phyloP scores from a whole-genome alignment of 169 alveolate genomes.

The Plasmodium gonderi region DNA sequence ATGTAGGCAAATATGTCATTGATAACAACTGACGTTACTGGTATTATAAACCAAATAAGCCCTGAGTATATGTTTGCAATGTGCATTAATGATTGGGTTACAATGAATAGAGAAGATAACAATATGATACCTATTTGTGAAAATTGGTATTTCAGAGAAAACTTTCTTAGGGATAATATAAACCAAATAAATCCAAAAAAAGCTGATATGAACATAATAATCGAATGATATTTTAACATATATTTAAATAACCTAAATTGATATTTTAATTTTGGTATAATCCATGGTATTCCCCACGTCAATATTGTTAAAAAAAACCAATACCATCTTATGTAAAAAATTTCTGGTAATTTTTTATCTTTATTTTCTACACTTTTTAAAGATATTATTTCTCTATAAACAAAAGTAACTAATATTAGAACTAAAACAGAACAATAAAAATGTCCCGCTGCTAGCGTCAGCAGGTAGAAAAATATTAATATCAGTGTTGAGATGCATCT shows the following conservation, averaged over 20 bases:
- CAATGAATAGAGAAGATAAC: conserved; percentile 79
- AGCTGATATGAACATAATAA: conserved; percentile 88
- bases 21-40: conserved; percentile 92
- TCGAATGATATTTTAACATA: conserved; percentile 90
- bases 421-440: conserved; percentile 90
- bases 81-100: conserved; percentile 81
- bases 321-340: conserved; percentile 63
- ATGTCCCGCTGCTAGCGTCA: conserved; percentile 92
- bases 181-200: conserved; percentile 94
- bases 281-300: conserved; percentile 83
- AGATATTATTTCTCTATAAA: conserved; percentile 77
- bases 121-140: conserved; percentile 91
- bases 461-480: conserved; percentile 80
- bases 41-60: conserved; percentile 96
- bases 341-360: conserved; percentile 62
- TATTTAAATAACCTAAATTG: conserved; percentile 70
- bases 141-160: conserved; percentile 93
- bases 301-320: conserved; percentile 73
- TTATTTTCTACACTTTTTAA: conserved; percentile 64
- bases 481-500: conserved; percentile 88
- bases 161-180: conserved; percentile 91
- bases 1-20: conserved; percentile 97
- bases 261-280: conserved; percentile 82
- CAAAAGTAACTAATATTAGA: conserved; percentile 77
- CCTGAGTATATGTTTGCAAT: conserved; percentile 95